These are phyloP conservation scores for Scheffersomyces stipitis DNA, from an alignment of 805 yeast species.

Conservation along the genomic window DNA sequence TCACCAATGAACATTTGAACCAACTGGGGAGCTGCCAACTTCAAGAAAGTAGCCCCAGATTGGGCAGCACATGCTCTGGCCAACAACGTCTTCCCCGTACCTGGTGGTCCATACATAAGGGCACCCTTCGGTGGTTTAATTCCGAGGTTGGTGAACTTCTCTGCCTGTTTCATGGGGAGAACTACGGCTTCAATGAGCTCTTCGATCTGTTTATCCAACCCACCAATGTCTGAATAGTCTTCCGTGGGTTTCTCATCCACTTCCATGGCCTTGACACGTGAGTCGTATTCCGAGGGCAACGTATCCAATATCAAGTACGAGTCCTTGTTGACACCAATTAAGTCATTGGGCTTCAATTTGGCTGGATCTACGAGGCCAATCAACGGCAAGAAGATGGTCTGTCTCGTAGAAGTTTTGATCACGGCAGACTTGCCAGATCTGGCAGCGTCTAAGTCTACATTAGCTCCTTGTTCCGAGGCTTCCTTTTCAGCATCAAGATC, in stretches of 20 bases:
- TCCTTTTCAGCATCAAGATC: slow-evolving; percentile 84
- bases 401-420: slow-evolving; percentile 95
- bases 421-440: slow-evolving; percentile 97
- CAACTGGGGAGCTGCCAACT: slow-evolving; percentile 46
- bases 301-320: slow-evolving; percentile 91
- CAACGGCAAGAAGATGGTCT: slow-evolving; percentile 93
- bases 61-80: slow-evolving; percentile 52
- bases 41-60: slow-evolving; percentile 45
- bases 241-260: slow-evolving; percentile 99
- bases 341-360: slow-evolving; percentile 92
- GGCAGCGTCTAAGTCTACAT: slow-evolving; percentile 87
- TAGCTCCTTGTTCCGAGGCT: slow-evolving; percentile 90
- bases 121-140: slow-evolving; percentile 64
- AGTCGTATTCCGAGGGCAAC: slow-evolving; percentile 94
- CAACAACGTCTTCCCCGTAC: slow-evolving; percentile 46
- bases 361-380: slow-evolving; percentile 93
- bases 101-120: slow-evolving; percentile 50
- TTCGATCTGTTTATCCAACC: slow-evolving; percentile 96
- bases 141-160: slow-evolving; percentile 89
- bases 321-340: slow-evolving; percentile 97
- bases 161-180: slow-evolving; percentile 97
- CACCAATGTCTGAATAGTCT: slow-evolving; percentile 96
- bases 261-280: slow-evolving; percentile 98
- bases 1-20: slow-evolving; percentile 50
- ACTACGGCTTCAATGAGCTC: slow-evolving; percentile 98